Evolutionary conservation across 495 filamentous ascomycete species (phyloP), one percentile per base, ranked within the genome.

Genomic region (Penicillium ochrochloron): DNA sequence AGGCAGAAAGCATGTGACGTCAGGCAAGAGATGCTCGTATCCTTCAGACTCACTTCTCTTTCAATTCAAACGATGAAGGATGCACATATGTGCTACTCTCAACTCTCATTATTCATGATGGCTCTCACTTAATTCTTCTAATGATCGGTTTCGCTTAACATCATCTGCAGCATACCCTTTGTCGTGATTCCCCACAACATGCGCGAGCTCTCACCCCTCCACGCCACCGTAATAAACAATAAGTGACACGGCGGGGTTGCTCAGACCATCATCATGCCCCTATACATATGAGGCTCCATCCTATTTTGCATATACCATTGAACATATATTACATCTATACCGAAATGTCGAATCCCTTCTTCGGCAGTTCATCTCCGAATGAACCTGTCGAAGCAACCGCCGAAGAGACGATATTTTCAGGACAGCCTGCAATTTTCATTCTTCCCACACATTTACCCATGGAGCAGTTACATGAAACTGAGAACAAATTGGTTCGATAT

Each of bases 401-500:
- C 9, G 50, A 39, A 15, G 34, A 51, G 29, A 35, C 31, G 8
- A 54, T 74, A 2, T 69, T 79, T 39, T 69, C 71, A 25, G 48
- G 66, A 0, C 71, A 61, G 27, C 92, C 94, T 6, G 76, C 86
- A 8, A 88, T 93, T 12, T 94, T 87, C 62, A 83, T 98, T 48
- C 85, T 97, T 0, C 78, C 88, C 7, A 86, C 89, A 10, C 88
- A 94, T 65, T 80, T 97, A 14, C 75, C 81, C 0, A 72, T 83
- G 17, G 80, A 88, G 5, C 82, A 88, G 58, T 76, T 91, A 19
- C 84, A 90, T 54, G 73, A 82, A 34, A 63, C 88, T 15, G 90
- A 94, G 70, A 82, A 87, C 12, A 78, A 84, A 21, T 84, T 97
- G 17, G 78, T 80, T 4, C 74, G 78, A 0, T 64, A 70, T 53